Evolutionary conservation across 371 early-diverging fungal genomes (phyloP), one percentile per base, ranked within the genome.

Genomic region (Blyttiomyces sp.): DNA sequence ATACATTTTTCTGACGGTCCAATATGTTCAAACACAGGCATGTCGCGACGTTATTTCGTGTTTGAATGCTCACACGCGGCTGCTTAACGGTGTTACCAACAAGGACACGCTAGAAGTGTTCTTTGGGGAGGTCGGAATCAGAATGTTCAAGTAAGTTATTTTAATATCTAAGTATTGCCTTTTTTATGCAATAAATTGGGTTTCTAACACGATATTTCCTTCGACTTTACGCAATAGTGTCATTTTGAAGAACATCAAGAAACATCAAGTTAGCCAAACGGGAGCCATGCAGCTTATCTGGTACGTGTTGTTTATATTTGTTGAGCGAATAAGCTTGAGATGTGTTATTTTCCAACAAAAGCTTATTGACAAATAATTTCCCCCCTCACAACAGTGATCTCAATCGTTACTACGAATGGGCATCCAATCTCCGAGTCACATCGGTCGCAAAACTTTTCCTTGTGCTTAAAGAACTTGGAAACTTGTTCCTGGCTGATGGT

Each of bases 391-490:
- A 39, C 48, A 91, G 94, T 55, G 94, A 96, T 55, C 76, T 96
- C 69, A 95, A 95, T 71, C 79, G 84, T 32, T 95, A 92, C 70
- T 74, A 82, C 66, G 78, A 73, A 42, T 87, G 86, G 86, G 84
- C 86, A 4, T 60, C 64, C 7, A 66, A 84, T 0, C 79, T 93
- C 17, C 78, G 82, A 24, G 89, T 91, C 54, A 80, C 84, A 9
- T 75, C 87, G 0, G 81, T 90, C 19, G 79, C 86, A 19, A 85
- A 89, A 21, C 86, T 89, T 53, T 95, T 94, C 67, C 69, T 83
- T 5, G 94, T 92, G 0, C 75, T 96, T 39, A 94, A 94, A 76
- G 93, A 93, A 44, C 74, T 96, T 6, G 93, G 92, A 26, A 93
- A 95, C 63, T 77, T 95, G 42, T 96, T 87, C 61, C 87, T 96